Percentiles rank a stretch among this genome's conserved stretches.
These are phyloP conservation scores for Eleusine indica DNA, from an alignment of 176 grass and related monocot species.

Conservation along the genomic window DNA sequence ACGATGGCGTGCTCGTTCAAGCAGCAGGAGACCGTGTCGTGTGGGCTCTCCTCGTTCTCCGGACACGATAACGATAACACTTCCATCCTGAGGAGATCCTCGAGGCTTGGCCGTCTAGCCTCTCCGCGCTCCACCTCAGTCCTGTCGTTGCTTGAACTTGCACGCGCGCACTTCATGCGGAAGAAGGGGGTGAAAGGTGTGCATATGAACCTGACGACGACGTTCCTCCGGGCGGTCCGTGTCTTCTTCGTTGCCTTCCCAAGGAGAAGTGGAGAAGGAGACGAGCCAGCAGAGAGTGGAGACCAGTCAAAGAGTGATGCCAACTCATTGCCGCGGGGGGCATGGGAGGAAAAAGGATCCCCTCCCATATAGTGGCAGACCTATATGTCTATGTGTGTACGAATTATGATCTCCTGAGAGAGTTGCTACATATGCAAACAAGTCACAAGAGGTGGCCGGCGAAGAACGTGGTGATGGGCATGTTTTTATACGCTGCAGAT, in stretches of 20 bases:
- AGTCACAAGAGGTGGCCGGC: background rate
- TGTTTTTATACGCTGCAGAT: conserved; percentile 3
- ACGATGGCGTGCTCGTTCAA: background rate
- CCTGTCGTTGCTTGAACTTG: background rate
- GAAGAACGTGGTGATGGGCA: background rate
- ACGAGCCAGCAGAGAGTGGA: background rate
- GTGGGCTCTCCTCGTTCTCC: background rate
- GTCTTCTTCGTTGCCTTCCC: background rate
- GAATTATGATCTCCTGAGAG: background rate
- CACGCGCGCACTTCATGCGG: background rate
- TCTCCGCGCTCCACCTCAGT: too few relatives aligned
- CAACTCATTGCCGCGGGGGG: background rate
- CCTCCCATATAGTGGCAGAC: background rate
- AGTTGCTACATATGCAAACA: background rate
- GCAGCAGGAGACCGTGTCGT: background rate
- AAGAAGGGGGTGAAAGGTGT: conserved; percentile 26
- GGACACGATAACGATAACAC: background rate
- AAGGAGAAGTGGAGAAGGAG: background rate
- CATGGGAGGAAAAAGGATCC: background rate
- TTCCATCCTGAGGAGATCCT: conserved; percentile 48
- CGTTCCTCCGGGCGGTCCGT: background rate
- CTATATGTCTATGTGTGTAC: too few relatives aligned
- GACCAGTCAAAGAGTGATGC: background rate
- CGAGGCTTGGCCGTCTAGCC: conserved; percentile 25
- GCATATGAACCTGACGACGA: conserved; percentile 12